phyloP scores from a whole-genome alignment of 768 basidiomycete genomes.

The Russula sp. region DNA sequence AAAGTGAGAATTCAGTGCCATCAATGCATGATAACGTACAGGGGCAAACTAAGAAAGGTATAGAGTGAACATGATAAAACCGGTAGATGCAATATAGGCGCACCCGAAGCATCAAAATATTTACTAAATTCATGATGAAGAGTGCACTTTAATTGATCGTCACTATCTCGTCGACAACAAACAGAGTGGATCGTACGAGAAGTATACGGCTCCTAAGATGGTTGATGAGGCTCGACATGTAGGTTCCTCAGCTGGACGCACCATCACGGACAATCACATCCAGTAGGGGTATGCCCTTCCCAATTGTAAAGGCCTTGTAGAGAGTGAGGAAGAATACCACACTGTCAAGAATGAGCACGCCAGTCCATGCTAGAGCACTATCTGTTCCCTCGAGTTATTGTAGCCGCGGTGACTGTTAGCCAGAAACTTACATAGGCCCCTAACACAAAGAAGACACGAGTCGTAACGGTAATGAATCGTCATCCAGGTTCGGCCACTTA shows the following conservation, averaged over 20 bases:
- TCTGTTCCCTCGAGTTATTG: conserved; percentile 1
- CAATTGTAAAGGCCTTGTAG: conserved; percentile 9
- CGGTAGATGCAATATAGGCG: background rate
- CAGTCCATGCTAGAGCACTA: conserved; percentile 5
- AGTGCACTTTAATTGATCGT: conserved; percentile 1
- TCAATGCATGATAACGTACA: too few species aligned
- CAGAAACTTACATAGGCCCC: conserved; percentile 5
- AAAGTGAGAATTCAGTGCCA: too few species aligned
- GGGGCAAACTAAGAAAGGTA: too few species aligned
- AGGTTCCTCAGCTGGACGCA: background rate
- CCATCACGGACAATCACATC: conserved; percentile 19
- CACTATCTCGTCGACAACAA: background rate
- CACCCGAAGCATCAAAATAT: conserved; percentile 14
- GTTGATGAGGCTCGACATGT: background rate
- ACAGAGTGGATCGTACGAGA: conserved; percentile 1
- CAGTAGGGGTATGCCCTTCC: conserved; percentile 2
- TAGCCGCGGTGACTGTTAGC: background rate
- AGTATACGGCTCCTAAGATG: conserved; percentile 13
- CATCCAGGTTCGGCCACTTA: background rate
- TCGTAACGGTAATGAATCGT: background rate
- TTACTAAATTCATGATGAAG: conserved; percentile 9
- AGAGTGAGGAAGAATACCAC: conserved; percentile 12
- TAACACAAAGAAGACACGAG: background rate
- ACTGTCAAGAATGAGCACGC: conserved; percentile 9
- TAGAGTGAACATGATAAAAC: too few species aligned